Evolutionary conservation across 768 basidiomycete species (phyloP).

Genomic region (Gloeophyllum trabeum): DNA sequence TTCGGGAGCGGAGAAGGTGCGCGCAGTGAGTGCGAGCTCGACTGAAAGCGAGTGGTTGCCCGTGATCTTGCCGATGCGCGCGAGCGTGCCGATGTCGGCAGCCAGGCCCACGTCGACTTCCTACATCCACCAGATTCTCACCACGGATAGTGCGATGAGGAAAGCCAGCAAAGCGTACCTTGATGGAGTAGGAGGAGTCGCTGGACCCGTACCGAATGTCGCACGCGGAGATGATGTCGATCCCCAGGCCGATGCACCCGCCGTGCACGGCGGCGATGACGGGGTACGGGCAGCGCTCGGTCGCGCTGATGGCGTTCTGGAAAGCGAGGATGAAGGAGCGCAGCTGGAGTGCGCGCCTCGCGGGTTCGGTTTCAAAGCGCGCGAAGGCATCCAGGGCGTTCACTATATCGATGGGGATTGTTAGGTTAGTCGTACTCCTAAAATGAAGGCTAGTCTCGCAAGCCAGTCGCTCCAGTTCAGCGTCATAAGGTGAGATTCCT

Average conservation of each 20-base stretch:
- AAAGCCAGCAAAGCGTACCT: slow-evolving; percentile 41
- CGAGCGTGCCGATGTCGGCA: slow-evolving; percentile 80
- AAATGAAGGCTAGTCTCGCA: too few species aligned
- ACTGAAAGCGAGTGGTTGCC: slow-evolving; percentile 63
- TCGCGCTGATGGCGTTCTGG: slow-evolving; percentile 59
- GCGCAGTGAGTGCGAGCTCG: slow-evolving; percentile 70
- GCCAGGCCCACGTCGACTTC: slow-evolving; percentile 84
- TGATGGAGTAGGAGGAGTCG: slow-evolving; percentile 56
- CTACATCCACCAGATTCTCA: slow-evolving; percentile 28
- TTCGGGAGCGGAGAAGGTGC: slow-evolving; percentile 57
- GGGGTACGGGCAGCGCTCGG: slow-evolving; percentile 62
- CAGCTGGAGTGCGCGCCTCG: slow-evolving; percentile 37
- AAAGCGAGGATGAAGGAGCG: slow-evolving; percentile 42
- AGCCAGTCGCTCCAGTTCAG: too few species aligned
- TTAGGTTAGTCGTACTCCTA: too few species aligned
- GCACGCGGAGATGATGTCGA: slow-evolving; percentile 68
- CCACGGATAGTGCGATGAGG: background rate
- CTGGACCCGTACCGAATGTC: slow-evolving; percentile 71
- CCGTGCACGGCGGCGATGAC: slow-evolving; percentile 81
- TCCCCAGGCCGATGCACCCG: slow-evolving; percentile 58
- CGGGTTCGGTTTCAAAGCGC: slow-evolving; percentile 28
- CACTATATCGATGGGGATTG: too few species aligned
- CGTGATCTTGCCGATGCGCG: slow-evolving; percentile 66
- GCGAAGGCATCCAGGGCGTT: slow-evolving; percentile 7
- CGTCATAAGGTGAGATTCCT: too few species aligned